Base-by-base conservation (phyloP, 768 basidiomycete species). In the Tylopilus intermedius region DNA sequence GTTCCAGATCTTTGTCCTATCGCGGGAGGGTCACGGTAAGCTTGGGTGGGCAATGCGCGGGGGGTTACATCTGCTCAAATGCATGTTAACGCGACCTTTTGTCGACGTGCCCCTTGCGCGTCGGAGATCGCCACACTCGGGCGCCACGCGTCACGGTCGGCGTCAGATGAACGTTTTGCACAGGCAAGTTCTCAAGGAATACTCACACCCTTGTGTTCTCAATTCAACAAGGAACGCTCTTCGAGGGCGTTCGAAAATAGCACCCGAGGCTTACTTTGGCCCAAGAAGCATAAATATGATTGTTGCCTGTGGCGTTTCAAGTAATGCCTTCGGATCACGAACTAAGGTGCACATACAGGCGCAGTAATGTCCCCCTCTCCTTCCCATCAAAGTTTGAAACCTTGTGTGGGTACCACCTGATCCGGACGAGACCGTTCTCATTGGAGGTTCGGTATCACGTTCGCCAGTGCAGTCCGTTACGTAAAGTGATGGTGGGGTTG, bases 381-480 rank as follows among this genome's bases (percentile, higher is more conserved):
- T 10, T 30, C 30, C 30, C 30, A 51, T 52, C 42, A 49, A 32
- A 48, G 53, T 15, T 39, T 38, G 49, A 48, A 53, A 51, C 50
- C 43, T 51, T 64, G 48, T 5, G 9, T 10, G 37, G 37, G 38
- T 10, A 39, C 18, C 4, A 10, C 38, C 54, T 42, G 38, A 62
- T 51, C 43, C 21, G 42, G 40, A 47, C 8, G 21, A 24, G 24
- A 24, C 39, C 27, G 33, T 66, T 68, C 64, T 53, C 64, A 68
- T 37, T 37, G 50, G 18, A 37, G 24, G 15, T 8, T 22, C 38
- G 32, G 43, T 29, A 45, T 38, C 48, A 42, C 30, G 39, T 51
- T 43, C 21, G 40, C 33, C n/a, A 26, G 32, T 43, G 42, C 46
- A 45, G 30, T 52, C 39, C 40, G 24, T 62, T 44, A 61, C 53